Conservation (phyloP, 2,329 filamentous ascomycete species). For the Fusarium sp. region DNA sequence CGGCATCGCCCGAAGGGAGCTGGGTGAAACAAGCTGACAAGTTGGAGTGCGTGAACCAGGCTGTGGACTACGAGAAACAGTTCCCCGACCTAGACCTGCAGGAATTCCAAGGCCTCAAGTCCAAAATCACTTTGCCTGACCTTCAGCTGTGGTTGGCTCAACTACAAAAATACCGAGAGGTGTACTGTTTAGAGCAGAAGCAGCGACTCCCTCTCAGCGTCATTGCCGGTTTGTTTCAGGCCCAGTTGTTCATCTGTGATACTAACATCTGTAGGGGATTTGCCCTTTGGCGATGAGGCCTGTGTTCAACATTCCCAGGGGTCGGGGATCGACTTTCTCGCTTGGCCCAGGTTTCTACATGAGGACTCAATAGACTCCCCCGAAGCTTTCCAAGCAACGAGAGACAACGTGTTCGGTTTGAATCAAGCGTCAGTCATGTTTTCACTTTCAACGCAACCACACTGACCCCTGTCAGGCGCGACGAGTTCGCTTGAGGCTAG, state of each 20-base stretch:
- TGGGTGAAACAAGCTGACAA: not conserved
- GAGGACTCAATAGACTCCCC: not conserved
- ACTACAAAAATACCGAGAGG: not conserved
- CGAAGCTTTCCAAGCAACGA: not conserved
- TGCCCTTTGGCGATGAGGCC: not conserved
- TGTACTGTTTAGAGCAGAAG: not conserved
- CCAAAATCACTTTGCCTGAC: not conserved
- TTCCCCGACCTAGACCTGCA: not conserved
- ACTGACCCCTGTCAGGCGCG: not conserved
- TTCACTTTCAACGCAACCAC: not conserved
- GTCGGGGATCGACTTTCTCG: not conserved
- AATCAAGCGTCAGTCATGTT: not conserved
- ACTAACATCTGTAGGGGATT: not conserved
- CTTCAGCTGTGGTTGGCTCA: not conserved
- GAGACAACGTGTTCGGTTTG: not conserved
- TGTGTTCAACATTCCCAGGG: not conserved
- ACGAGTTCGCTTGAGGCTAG: not conserved
- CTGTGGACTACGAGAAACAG: not conserved
- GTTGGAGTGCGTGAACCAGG: not conserved
- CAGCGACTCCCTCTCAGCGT: not conserved
- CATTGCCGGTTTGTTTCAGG: not conserved
- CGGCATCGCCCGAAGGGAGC: not conserved
- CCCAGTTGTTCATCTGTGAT: not conserved
- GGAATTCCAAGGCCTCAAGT: not conserved
- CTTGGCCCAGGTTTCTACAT: not conserved